Percentiles rank a stretch among this genome's conserved stretches.
These are phyloP conservation scores for Neopestalotiopsis sp. DNA, from an alignment of 2,329 filamentous ascomycete genomes.

Conservation along the genomic window DNA sequence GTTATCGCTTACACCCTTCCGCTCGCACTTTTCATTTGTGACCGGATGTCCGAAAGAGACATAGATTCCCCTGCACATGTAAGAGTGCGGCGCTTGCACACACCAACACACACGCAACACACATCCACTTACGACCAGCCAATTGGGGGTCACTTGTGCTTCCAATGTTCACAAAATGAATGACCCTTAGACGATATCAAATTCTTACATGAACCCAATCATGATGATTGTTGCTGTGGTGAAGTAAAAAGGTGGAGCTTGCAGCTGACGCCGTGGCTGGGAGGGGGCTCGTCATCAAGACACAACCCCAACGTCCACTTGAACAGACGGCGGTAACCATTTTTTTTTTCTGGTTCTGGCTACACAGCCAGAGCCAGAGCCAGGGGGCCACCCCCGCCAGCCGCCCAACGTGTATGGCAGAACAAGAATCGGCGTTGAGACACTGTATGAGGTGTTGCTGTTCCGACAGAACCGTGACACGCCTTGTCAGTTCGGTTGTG, in stretches of 20 bases:
- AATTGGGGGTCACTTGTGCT: background rate
- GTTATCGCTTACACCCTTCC: background rate
- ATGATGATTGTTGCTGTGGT: background rate
- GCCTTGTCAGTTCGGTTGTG: background rate
- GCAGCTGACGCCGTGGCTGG: slow-evolving; percentile 1
- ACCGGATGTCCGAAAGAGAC: background rate
- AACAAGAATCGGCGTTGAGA: slow-evolving; percentile 1
- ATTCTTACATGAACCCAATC: slow-evolving; percentile 3
- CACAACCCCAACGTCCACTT: background rate
- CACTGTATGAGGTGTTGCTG: slow-evolving; percentile 4
- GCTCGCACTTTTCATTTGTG: background rate
- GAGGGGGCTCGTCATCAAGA: background rate
- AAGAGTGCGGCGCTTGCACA: background rate
- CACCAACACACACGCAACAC: background rate
- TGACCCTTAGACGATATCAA: background rate
- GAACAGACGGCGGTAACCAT: background rate
- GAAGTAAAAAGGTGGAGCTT: background rate
- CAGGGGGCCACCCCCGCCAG: background rate
- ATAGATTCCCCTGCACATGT: background rate
- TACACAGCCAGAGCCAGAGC: too few species aligned
- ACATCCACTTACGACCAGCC: background rate
- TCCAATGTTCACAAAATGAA: background rate
- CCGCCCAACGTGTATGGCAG: background rate
- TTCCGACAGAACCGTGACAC: background rate
- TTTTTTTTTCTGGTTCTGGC: too few species aligned